Base-by-base conservation (phyloP, 257 asterid species). In the Apocynum venetum region DNA sequence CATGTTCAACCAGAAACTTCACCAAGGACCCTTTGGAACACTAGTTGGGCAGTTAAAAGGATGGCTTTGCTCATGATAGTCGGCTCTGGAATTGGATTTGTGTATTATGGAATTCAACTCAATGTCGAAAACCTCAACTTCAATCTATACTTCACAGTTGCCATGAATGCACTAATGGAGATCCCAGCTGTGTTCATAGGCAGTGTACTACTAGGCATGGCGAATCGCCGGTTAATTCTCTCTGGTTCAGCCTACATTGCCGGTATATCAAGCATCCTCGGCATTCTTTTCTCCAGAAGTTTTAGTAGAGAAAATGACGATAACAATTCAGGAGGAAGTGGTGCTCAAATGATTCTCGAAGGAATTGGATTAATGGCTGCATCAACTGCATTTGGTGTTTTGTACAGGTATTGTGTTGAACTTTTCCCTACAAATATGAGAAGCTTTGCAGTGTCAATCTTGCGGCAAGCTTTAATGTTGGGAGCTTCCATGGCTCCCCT, bases 111-210 rank as follows among this genome's bases (percentile, higher is more conserved):
- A 11, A 19, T 86, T 67, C 94, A 89, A 82, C 89, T 89, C 61
- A 89, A 89, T 35, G 91, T 85, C 0, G 92, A 89, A 78, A 88
- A 86, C 80, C 90, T 89, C 36, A 80, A 73, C 81, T 89, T 85
- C 81, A 82, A 89, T 83, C 84, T 82, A 60, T 89, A 89, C 77
- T 84, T 82, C 77, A 83, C 88, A 0, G 91, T 89, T 4, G 89
- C 90, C 48, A 82, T 84, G 31, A 89, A 89, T 7, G 90, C 94
- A 0, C 76, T 83, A 80, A 89, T 89, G 89, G 92, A 89, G 84
- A 88, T 89, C 55, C 90, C 94, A 3, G 91, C 94, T 1, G 90
- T 85, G n/a, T 82, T 88, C 75, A 46, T 83, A 8, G 92, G 89
- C 31, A 76, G 88, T 36, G 86, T 89, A 15, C 77, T 89, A n/a